Conservation (phyloP, 805 yeast species). For the Lachancea cidri region DNA sequence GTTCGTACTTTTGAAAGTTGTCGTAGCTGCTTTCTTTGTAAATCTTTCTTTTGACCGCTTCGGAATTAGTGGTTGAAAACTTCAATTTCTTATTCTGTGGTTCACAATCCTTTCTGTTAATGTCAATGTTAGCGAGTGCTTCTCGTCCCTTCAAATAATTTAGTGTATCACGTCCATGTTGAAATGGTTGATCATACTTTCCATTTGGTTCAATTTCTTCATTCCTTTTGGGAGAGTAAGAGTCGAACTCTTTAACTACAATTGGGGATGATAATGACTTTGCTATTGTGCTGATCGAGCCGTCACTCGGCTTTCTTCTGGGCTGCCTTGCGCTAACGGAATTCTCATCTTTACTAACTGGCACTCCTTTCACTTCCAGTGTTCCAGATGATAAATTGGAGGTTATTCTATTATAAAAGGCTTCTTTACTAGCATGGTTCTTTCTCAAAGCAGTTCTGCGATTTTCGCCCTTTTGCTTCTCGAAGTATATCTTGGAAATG, state of each 20-base stretch:
- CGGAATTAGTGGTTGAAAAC: not conserved
- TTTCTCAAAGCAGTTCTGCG: slow-evolving; percentile 29
- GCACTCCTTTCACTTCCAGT: not conserved
- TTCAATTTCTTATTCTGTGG: slow-evolving; percentile 3
- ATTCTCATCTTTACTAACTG: slow-evolving; percentile 1
- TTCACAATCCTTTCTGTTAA: slow-evolving; percentile 15
- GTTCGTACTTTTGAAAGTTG: not conserved
- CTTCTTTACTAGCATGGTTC: slow-evolving; percentile 11
- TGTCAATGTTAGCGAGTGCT: slow-evolving; percentile 25
- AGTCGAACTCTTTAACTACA: slow-evolving; percentile 2
- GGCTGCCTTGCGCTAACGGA: slow-evolving; percentile 8
- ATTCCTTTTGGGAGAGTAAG: slow-evolving; percentile 3
- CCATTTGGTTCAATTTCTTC: slow-evolving; percentile 1
- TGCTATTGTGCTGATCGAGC: slow-evolving; percentile 5
- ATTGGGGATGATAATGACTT: slow-evolving; percentile 17
- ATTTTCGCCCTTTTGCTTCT: slow-evolving; percentile 33
- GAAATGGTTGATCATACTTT: not conserved
- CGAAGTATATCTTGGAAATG: slow-evolving; percentile 34
- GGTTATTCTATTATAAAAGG: slow-evolving; percentile 6
- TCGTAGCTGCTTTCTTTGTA: not conserved
- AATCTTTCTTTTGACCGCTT: not conserved
- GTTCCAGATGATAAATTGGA: slow-evolving; percentile 3
- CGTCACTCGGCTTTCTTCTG: slow-evolving; percentile 8
- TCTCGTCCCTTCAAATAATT: slow-evolving; percentile 19
- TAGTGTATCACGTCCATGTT: slow-evolving; percentile 1